phyloP scores from a whole-genome alignment of 352 stramenopile genomes.

The Pythium coloratum region DNA sequence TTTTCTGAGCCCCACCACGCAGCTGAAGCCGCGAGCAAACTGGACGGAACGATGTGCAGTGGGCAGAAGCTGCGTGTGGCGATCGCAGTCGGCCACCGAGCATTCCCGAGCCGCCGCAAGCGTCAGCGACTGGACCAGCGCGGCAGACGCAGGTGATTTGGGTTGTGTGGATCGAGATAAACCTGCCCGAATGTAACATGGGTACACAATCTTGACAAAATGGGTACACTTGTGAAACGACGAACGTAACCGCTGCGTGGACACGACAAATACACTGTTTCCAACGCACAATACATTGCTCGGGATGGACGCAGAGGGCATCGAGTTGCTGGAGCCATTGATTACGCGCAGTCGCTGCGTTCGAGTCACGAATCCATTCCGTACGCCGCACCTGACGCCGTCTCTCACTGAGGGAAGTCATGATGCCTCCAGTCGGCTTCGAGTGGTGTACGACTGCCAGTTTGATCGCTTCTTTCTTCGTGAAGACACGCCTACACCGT shows the following conservation, averaged over 20 bases:
- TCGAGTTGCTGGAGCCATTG: constrained; percentile 3
- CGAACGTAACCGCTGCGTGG: background rate
- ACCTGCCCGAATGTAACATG: background rate
- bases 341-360: background rate
- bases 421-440: background rate
- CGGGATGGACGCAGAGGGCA: constrained; percentile 2
- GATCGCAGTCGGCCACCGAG: constrained; percentile 18
- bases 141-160: constrained; percentile 37
- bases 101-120: constrained; percentile 56
- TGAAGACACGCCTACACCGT: constrained; percentile 20
- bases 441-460: constrained; percentile 43
- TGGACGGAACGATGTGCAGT: constrained; percentile 57
- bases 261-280: no score
- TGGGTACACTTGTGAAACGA: constrained; percentile 7
- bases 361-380: constrained; percentile 1
- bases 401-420: background rate
- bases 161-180: background rate
- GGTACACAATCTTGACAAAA: background rate
- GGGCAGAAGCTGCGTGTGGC: constrained; percentile 52
- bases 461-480: constrained; percentile 55
- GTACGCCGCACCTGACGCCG: background rate
- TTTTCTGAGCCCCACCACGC: constrained; percentile 49
- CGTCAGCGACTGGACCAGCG: constrained; percentile 62
- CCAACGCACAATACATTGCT: background rate
- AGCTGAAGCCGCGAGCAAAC: constrained; percentile 37